Evolutionary conservation across 2,329 filamentous ascomycete species (phyloP), one percentile per base, ranked within the genome.

Genomic region (Diaporthe ilicicola): DNA sequence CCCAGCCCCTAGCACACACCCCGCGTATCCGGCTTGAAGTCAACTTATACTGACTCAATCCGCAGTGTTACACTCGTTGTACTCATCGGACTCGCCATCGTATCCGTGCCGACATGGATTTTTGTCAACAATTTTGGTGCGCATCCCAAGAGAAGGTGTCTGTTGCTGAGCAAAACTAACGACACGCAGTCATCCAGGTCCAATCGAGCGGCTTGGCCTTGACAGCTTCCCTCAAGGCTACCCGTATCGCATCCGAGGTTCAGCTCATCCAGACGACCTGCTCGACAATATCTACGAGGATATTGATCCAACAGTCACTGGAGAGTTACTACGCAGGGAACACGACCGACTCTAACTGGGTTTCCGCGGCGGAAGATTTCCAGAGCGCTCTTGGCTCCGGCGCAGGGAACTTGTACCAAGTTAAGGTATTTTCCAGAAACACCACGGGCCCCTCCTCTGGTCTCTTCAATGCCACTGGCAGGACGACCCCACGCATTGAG

Each of bases 161-260:
- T 37, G 7, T 27, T 19, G n/a, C n/a, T 13, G n/a, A 46, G 24
- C n/a, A 50, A 34, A 12, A 50, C 59, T 64, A 44, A 64, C 15
- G 27, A 19, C 24, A 24, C 24, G 27, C 44, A 64, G 87, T 89
- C 73, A 74, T 83, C 74, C 78, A 81, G 65, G 84, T 90, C 74
- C 84, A 87, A 78, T 82, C 88, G 15, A 86, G 88, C 65, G 88
- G 91, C 65, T 88, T 98, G 59, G 84, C 90, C 32, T 86, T 97
- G 73, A 94, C 94, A 1, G 95, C 95, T 8, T 94, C 93, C 3
- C 90, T 97, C 78, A 97, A 97, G 81, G 92, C 94, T 24, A 91
- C 93, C 37, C 92, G 95, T 78, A 87, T 98, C 73, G 86, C 92
- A 7, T 92, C 93, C 66, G 93, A 94, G 78, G 88, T 98, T 69